Percentiles rank a stretch among this genome's conserved stretches.
Conservation (phyloP, 257 asterid species). For the Rehmannia glutinosa region DNA sequence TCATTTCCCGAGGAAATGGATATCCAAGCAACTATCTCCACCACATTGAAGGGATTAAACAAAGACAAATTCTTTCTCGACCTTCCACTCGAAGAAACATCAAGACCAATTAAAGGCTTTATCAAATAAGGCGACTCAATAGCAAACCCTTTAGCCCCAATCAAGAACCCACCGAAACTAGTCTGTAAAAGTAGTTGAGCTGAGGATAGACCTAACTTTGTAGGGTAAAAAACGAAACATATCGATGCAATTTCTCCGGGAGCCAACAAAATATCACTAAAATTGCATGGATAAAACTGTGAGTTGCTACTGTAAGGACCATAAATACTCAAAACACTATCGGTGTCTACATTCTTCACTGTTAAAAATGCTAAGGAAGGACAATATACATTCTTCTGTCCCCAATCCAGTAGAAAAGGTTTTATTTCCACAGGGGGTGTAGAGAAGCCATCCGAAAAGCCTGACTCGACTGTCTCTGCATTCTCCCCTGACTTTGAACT, state of each 20-base stretch:
- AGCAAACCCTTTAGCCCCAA: conserved; percentile 69
- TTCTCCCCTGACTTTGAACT: conserved; percentile 23
- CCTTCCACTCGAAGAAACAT: conserved; percentile 59
- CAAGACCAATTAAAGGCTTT: conserved; percentile 43
- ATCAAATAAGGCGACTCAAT: conserved; percentile 67
- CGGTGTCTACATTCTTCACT: conserved; percentile 53
- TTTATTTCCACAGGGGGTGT: conserved; percentile 53
- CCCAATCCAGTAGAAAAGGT: conserved; percentile 74
- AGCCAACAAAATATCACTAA: conserved; percentile 50
- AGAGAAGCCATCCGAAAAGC: conserved; percentile 25
- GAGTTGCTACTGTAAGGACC: conserved; percentile 64
- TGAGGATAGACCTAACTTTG: conserved; percentile 52
- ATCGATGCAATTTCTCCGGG: conserved; percentile 70
- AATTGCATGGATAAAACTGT: conserved; percentile 80
- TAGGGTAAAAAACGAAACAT: conserved; percentile 66
- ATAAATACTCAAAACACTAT: conserved; percentile 36
- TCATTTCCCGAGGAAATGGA: conserved; percentile 55
- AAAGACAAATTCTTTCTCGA: conserved; percentile 68
- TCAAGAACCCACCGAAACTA: conserved; percentile 76
- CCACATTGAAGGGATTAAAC: conserved; percentile 72
- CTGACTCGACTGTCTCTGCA: conserved; percentile 24
- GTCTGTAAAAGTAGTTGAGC: conserved; percentile 80
- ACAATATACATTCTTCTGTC: conserved; percentile 43
- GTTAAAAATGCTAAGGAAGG: conserved; percentile 59
- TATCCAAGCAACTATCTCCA: conserved; percentile 73